Base-by-base conservation (phyloP, 768 basidiomycete species). In the Lactifluus echinatus region DNA sequence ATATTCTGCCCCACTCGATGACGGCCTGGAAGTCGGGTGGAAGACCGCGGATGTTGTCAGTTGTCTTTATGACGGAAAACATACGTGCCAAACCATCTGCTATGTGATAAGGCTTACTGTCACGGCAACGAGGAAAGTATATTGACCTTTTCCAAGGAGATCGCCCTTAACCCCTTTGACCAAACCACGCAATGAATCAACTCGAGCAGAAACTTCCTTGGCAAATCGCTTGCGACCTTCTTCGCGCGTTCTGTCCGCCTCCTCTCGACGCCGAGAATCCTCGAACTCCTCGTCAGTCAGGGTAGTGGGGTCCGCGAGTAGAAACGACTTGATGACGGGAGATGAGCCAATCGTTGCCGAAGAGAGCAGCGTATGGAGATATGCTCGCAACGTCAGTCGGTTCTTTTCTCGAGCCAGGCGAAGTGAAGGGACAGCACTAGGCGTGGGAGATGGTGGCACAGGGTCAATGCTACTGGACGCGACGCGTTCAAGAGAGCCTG, bases 1-100 rank as follows among this genome's bases (percentile, higher is more conserved):
- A 95, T 67, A 97, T 96, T 53, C 94, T 76, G 5, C 89, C 96
- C 95, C 96, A 99, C 70, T 98, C 95, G 7, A 95, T 68, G 45
- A 97, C 92, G 39, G 93, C 89, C 62, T 82, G 78, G 66, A 93
- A 97, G 60, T 94, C 90, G 7, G 74, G 68, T 6, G 96, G 95
- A 43, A 99, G 72, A 66, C 84, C 80, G 56, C 80, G 77, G 8
- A 94, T 83, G 56, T 84, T 75, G 8, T 87, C 81, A 4, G 88
- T 94, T 39, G 80, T 71, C 71, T 91, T 88, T 68, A 99, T 88
- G 5, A 86, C 87, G 11, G 82, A 81, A 66, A 99, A 99, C n/a
- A 98, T 77, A 55, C 80, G 81, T 24, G 83, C 88, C 21, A 99
- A 75, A 8, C 96, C 96, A 71, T 93, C 92, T 92, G 55, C n/a